These are phyloP conservation scores for Rhodotorula kratochvilovae DNA, from an alignment of 768 basidiomycete species.

Conservation along the genomic window DNA sequence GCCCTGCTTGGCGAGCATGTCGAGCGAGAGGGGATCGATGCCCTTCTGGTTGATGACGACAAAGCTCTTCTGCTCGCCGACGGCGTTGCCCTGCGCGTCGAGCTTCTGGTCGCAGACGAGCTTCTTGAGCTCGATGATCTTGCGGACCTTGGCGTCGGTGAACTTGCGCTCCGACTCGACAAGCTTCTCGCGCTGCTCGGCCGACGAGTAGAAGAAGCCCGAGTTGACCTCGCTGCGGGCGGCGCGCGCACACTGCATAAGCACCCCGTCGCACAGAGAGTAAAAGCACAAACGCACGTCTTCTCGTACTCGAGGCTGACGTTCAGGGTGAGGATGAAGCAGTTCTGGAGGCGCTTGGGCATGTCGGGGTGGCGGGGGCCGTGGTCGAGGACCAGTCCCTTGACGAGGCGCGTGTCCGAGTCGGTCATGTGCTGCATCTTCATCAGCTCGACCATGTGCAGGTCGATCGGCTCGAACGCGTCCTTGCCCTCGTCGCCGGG, in stretches of 20 bases:
- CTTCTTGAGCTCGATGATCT: constrained; percentile 94
- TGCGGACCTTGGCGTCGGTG: constrained; percentile 87
- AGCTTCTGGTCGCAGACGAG: constrained; percentile 90
- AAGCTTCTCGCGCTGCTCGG: constrained; percentile 96
- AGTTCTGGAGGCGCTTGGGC: constrained; percentile 97
- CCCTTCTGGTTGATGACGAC: constrained; percentile 98
- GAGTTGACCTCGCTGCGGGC: constrained; percentile 88
- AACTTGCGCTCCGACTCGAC: constrained; percentile 94
- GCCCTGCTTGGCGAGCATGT: constrained; percentile 92
- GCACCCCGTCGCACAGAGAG: too few relatives aligned
- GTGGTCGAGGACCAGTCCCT: constrained; percentile 93
- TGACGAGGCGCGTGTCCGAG: constrained; percentile 90
- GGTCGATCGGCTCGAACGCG: constrained; percentile 78
- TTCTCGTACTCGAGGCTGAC: constrained; percentile 99
- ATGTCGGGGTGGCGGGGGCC: constrained; percentile 92
- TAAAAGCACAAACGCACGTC: constrained; percentile 84
- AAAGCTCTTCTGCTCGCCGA: constrained; percentile 63
- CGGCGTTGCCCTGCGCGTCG: constrained; percentile 53
- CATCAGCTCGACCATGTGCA: constrained; percentile 99
- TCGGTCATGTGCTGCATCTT: constrained; percentile 99
- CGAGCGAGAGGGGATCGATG: constrained; percentile 93
- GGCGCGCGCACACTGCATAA: too few relatives aligned
- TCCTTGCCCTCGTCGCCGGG: constrained; percentile 44
- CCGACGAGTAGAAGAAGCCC: constrained; percentile 96
- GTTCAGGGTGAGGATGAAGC: constrained; percentile 88